Percentiles rank a stretch among this genome's conserved stretches.
These are phyloP conservation scores for Kockovaella imperatae DNA, from an alignment of 768 basidiomycete species.

Conservation along the genomic window DNA sequence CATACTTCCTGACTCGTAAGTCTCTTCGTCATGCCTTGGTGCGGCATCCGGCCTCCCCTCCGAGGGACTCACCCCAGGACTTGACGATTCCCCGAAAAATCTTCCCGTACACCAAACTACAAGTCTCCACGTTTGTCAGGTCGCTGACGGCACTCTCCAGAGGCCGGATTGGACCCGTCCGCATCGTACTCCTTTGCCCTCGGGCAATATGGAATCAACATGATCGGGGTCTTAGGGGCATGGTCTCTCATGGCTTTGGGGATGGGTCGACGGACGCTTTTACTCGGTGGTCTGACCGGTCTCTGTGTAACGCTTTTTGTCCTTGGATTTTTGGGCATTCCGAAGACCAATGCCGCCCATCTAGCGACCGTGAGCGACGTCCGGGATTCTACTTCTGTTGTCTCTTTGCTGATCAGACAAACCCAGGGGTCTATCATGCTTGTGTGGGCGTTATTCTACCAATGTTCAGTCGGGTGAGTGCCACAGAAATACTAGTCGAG, in stretches of 20 bases:
- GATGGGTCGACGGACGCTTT: conserved; percentile 30
- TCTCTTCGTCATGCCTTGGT: no score
- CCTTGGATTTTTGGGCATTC: conserved; percentile 38
- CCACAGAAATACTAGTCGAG: neutral
- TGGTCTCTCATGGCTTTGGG: conserved; percentile 34
- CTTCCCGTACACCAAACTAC: no score
- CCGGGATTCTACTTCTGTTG: no score
- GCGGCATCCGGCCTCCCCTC: no score
- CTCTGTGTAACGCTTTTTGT: conserved; percentile 29
- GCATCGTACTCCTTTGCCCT: conserved; percentile 29
- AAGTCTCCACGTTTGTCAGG: no score
- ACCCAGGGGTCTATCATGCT: conserved; percentile 45
- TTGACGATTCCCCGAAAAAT: no score
- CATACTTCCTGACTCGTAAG: conserved; percentile 36
- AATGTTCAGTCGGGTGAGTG: conserved; percentile 39
- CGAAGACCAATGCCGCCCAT: conserved; percentile 12
- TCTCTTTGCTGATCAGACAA: no score
- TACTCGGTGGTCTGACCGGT: conserved; percentile 35
- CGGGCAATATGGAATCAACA: conserved; percentile 36
- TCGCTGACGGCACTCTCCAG: no score
- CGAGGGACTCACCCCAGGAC: no score
- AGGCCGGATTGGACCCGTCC: conserved; percentile 25
- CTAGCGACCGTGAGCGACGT: no score
- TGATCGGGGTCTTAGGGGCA: conserved; percentile 23
- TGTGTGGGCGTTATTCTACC: conserved; percentile 44